These are phyloP conservation scores for Persicaria maculosa DNA, from an alignment of 148 eudicot genomes.

Conservation along the genomic window DNA sequence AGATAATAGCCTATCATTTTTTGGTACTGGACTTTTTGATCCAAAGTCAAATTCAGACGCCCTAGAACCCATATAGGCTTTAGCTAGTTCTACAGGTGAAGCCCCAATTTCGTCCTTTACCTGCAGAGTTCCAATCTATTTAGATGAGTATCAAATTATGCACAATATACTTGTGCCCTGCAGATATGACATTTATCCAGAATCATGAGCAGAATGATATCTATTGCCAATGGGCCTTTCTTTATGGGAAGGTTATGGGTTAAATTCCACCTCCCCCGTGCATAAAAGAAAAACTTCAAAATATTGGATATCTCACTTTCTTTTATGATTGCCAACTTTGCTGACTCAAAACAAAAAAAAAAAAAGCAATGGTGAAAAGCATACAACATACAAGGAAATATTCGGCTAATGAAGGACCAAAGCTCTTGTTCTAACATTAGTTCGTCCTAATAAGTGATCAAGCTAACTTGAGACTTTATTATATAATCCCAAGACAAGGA, in stretches of 20 bases:
- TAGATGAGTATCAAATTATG: background rate
- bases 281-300: background rate
- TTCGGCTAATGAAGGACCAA: background rate
- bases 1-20: constrained; percentile 26
- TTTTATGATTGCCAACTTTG: background rate
- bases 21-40: constrained; percentile 23
- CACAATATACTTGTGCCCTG: background rate
- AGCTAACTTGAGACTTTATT: background rate
- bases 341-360: background rate
- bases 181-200: background rate
- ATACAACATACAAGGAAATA: background rate
- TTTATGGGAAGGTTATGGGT: background rate
- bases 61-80: constrained; percentile 85
- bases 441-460: background rate
- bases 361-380: background rate
- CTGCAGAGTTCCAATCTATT: constrained; percentile 26
- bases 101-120: constrained; percentile 50
- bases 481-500: background rate
- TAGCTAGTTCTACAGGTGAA: constrained; percentile 86
- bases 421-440: background rate
- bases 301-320: background rate
- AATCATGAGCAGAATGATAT: background rate
- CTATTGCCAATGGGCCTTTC: background rate
- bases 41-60: constrained; percentile 35
- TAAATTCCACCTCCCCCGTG: background rate